Evolutionary conservation across 2,329 filamentous ascomycete genomes (phyloP).

Genomic region (Fusarium domesticum): DNA sequence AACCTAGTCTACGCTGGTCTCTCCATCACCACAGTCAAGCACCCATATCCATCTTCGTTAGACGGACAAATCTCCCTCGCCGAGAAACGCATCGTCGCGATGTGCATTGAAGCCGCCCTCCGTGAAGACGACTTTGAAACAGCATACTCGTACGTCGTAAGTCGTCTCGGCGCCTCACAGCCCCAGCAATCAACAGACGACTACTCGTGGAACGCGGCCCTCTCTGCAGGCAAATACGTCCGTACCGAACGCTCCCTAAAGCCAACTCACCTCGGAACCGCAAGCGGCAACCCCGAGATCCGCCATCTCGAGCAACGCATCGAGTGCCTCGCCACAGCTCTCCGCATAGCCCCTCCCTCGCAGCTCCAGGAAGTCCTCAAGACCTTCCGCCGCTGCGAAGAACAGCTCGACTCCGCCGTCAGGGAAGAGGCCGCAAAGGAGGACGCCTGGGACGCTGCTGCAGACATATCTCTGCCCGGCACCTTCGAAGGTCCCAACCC

Average conservation of each 20-base stretch:
- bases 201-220: slow-evolving; percentile 74
- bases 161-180: slow-evolving; percentile 51
- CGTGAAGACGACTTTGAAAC: slow-evolving; percentile 80
- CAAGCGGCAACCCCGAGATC: slow-evolving; percentile 59
- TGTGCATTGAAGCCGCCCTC: slow-evolving; percentile 77
- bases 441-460: slow-evolving; percentile 66
- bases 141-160: slow-evolving; percentile 79
- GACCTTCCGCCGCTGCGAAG: slow-evolving; percentile 73
- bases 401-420: slow-evolving; percentile 67
- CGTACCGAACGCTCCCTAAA: slow-evolving; percentile 51
- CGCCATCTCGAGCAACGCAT: slow-evolving; percentile 77
- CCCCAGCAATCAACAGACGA: slow-evolving; percentile 46
- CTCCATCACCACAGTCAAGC: slow-evolving; percentile 9
- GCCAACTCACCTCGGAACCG: slow-evolving; percentile 59
- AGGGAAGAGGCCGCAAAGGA: slow-evolving; percentile 66
- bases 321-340: slow-evolving; percentile 72
- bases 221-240: slow-evolving; percentile 73
- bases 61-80: slow-evolving; percentile 29
- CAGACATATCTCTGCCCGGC: slow-evolving; percentile 58
- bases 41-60: neutral
- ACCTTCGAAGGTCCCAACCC: slow-evolving; percentile 42
- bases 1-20: slow-evolving; percentile 64
- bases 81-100: slow-evolving; percentile 68
- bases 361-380: slow-evolving; percentile 73
- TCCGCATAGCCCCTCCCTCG: slow-evolving; percentile 67